Conservation (phyloP, 176 grass and related monocot genomes). For the Chrysopogon serrulatus region DNA sequence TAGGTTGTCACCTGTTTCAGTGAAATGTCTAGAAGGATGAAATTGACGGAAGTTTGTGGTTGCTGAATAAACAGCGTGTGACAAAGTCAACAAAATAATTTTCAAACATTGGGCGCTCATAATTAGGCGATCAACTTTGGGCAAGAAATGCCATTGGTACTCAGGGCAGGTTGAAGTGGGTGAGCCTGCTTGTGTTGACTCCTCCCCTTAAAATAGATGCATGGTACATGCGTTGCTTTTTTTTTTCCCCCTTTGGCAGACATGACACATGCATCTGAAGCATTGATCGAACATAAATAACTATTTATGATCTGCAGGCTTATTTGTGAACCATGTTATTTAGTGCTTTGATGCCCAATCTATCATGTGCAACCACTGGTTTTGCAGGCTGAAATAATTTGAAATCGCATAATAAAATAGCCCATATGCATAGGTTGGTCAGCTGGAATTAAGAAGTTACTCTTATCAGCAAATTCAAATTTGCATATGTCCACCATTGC, state of each 20-base stretch:
- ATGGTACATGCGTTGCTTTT: neutral
- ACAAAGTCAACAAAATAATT: slow-evolving; percentile 1
- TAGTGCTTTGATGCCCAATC: neutral
- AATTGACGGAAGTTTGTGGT: neutral
- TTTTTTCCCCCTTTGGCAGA: neutral
- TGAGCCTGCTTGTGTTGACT: slow-evolving; percentile 33
- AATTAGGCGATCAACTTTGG: slow-evolving; percentile 8
- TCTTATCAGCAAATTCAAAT: neutral
- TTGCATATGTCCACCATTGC: neutral
- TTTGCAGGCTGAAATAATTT: neutral
- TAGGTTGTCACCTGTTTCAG: neutral
- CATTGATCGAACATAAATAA: neutral
- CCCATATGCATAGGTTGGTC: neutral
- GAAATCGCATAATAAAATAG: neutral
- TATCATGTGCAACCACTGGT: slow-evolving; percentile 16
- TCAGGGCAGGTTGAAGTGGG: slow-evolving; percentile 17
- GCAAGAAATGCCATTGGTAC: neutral
- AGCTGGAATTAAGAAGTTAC: neutral
- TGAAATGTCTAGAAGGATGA: neutral
- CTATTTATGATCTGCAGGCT: slow-evolving; percentile 3
- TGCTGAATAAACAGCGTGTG: neutral
- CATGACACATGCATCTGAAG: slow-evolving; percentile 31
- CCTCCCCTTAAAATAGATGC: slow-evolving; percentile 28
- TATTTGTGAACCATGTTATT: slow-evolving; percentile 14
- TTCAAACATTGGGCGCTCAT: neutral